Evolutionary conservation across 1,139 yeast species (phyloP).

Genomic region (Sugiyamaella castrensis): DNA sequence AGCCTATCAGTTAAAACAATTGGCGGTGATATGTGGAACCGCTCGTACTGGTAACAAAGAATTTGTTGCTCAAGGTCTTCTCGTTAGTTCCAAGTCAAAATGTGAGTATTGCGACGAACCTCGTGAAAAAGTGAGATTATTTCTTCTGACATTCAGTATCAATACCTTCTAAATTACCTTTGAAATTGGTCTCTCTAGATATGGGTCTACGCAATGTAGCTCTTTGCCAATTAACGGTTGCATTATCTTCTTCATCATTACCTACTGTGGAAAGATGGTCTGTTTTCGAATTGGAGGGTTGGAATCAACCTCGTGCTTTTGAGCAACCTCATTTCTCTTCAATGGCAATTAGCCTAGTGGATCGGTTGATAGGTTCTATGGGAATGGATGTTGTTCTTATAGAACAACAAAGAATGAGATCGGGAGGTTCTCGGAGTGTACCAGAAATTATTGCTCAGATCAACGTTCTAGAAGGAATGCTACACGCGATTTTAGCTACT

Average conservation of each 20-base stretch:
- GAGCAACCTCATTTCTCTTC: conserved; percentile 31
- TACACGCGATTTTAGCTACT: conserved; percentile 36
- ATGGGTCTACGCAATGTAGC: conserved; percentile 47
- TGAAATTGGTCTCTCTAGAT: conserved; percentile 40
- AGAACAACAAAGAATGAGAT: conserved; percentile 56
- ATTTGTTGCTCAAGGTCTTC: conserved; percentile 19
- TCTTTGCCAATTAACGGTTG: conserved; percentile 32
- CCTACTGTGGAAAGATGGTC: conserved; percentile 45
- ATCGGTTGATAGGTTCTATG: conserved; percentile 7
- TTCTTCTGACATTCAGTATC: background rate
- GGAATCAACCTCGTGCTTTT: conserved; percentile 23
- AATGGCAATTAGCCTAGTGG: conserved; percentile 25
- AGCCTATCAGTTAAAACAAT: conserved; percentile 17
- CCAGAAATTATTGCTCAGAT: conserved; percentile 51
- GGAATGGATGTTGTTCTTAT: conserved; percentile 40
- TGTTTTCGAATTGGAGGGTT: conserved; percentile 42
- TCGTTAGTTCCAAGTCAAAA: background rate
- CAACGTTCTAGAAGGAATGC: conserved; percentile 52
- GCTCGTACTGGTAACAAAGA: conserved; percentile 27
- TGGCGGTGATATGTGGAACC: conserved; percentile 28
- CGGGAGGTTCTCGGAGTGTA: conserved; percentile 45
- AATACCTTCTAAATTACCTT: background rate
- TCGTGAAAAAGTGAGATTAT: background rate
- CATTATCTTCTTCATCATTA: conserved; percentile 5
- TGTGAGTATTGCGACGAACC: background rate